Percentiles rank a stretch among this genome's conserved stretches.
phyloP scores from a whole-genome alignment of 108 stramenopile species.

The Cyclostephanos tholiformis region DNA sequence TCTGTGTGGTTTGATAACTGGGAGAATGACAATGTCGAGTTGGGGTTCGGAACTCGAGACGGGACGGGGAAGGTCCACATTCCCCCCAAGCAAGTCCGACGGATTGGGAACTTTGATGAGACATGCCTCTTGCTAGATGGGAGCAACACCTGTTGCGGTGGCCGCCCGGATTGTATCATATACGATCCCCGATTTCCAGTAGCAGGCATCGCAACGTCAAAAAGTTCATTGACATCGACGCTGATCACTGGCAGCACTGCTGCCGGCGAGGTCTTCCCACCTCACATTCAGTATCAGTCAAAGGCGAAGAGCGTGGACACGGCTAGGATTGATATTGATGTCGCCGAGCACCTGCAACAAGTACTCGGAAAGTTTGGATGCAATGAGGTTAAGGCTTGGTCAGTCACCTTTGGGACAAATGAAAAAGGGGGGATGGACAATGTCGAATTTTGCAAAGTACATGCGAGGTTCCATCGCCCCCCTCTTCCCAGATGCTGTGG shows the following conservation, averaged over 20 bases:
- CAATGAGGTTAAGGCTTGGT: background rate
- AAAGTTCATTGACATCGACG: conserved; percentile 4
- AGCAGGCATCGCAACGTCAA: background rate
- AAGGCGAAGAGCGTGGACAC: conserved; percentile 13
- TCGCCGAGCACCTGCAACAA: background rate
- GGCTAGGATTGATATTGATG: background rate
- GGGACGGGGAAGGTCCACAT: conserved; percentile 12
- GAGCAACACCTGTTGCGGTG: too few relatives aligned
- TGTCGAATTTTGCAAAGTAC: conserved; percentile 8
- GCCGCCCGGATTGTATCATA: conserved; percentile 11
- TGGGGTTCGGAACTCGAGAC: background rate
- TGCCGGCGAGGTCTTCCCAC: too few relatives aligned
- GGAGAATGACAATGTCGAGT: background rate
- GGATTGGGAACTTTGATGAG: conserved; percentile 21
- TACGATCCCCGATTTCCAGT: conserved; percentile 11
- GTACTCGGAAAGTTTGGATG: conserved; percentile 19
- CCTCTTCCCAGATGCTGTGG: conserved; percentile 23
- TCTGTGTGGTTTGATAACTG: too few relatives aligned
- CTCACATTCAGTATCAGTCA: conserved; percentile 3
- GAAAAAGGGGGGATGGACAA: conserved; percentile 25
- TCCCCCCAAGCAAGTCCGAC: conserved; percentile 7
- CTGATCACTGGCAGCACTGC: conserved; percentile 24
- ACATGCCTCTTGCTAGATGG: too few relatives aligned
- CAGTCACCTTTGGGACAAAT: too few relatives aligned
- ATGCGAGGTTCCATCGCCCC: background rate